phyloP scores from a whole-genome alignment of 2,329 filamentous ascomycete species.

The Cercospora sp. region DNA sequence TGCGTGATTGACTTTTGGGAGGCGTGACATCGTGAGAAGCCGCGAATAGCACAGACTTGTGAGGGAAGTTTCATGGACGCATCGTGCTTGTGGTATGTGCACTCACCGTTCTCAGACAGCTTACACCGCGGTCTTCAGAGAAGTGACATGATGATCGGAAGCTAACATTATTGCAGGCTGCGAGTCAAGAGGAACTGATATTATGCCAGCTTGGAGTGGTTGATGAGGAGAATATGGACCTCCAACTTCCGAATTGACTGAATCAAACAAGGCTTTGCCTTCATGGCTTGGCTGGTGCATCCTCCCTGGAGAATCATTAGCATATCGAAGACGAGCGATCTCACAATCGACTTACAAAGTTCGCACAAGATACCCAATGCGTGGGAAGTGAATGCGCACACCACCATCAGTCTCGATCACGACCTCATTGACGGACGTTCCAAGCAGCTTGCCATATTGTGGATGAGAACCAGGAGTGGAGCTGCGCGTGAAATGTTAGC shows the following conservation, averaged over 20 bases:
- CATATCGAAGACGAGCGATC: not conserved
- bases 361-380: conserved; percentile 41
- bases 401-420: conserved; percentile 36
- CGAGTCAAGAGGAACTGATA: not conserved
- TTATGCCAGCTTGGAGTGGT: not conserved
- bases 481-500: conserved; percentile 19
- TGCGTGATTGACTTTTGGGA: not conserved
- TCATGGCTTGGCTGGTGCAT: conserved; percentile 10
- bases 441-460: conserved; percentile 36
- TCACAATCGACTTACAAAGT: conserved; percentile 12
- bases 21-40: not conserved
- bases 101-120: not conserved
- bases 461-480: conserved; percentile 31
- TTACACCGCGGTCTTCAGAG: not conserved
- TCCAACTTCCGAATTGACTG: not conserved
- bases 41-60: not conserved
- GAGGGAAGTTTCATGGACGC: not conserved
- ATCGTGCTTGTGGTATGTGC: not conserved
- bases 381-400: conserved; percentile 42
- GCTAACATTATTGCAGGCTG: not conserved
- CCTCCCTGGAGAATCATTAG: not conserved
- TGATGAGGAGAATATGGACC: not conserved
- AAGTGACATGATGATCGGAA: not conserved
- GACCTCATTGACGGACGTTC: conserved; percentile 29
- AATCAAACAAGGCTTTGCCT: not conserved